Percentiles rank a stretch among this genome's conserved stretches.
Evolutionary conservation across 306 rosid genomes (phyloP).

Genomic region (Betula pendula): DNA sequence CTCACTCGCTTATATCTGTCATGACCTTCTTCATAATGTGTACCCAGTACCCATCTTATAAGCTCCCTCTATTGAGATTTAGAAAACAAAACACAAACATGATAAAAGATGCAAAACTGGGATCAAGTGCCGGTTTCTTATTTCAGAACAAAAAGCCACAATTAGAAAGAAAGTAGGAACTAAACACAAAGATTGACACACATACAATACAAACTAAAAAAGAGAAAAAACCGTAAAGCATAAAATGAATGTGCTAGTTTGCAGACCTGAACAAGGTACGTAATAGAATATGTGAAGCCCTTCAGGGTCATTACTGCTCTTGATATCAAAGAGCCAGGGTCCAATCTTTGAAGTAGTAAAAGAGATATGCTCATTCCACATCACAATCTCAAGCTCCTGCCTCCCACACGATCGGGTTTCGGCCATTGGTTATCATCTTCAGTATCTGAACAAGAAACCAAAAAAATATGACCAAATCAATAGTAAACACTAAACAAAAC

Average conservation of each 20-base stretch:
- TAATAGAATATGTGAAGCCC: conserved; percentile 97
- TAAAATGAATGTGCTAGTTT: background rate
- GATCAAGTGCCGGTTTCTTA: background rate
- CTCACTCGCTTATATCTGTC: background rate
- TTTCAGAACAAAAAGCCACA: background rate
- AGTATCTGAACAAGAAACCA: conserved; percentile 56
- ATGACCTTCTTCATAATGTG: background rate
- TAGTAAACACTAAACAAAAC: background rate
- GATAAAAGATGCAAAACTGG: too few species aligned
- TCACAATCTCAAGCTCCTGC: conserved; percentile 95
- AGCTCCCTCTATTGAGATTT: background rate
- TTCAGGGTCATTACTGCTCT: conserved; percentile 93
- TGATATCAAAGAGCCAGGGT: conserved; percentile 88
- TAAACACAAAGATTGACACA: background rate
- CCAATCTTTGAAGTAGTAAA: conserved; percentile 97
- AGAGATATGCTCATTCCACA: conserved; percentile 96
- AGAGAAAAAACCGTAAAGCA: background rate
- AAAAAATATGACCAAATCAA: background rate
- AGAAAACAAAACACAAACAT: background rate
- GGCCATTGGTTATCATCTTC: conserved; percentile 99
- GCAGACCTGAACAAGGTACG: conserved; percentile 92
- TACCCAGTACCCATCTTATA: background rate
- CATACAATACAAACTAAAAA: background rate
- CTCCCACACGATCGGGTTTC: conserved; percentile 94
- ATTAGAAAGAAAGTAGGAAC: background rate